Percentiles rank a stretch among this genome's conserved stretches.
Conservation (phyloP, 345 rosid species). For the Cardamine chenopodiifolia region DNA sequence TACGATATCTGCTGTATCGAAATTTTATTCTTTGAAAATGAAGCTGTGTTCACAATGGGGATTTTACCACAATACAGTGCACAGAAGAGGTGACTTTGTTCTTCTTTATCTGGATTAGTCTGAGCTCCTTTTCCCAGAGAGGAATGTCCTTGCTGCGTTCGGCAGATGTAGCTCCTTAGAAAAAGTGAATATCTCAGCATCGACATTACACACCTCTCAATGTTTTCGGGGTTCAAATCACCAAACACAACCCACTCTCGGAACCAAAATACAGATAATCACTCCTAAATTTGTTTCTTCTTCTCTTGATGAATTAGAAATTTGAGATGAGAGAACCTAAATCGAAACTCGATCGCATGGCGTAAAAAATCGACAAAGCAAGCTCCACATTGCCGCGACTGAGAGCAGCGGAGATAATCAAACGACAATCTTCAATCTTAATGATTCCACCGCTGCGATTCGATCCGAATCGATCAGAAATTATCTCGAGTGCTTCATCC, state of each 20-base stretch:
- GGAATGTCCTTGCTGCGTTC: conserved; percentile 99
- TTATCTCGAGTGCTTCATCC: conserved; percentile 59
- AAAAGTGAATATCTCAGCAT: conserved; percentile 92
- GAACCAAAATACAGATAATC: background rate
- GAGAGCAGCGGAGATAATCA: conserved; percentile 62
- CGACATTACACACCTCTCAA: conserved; percentile 64
- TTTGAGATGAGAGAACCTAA: conserved; percentile 48
- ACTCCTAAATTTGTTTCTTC: background rate
- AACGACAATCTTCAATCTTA: conserved; percentile 55
- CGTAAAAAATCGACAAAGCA: conserved; percentile 79
- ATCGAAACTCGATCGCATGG: conserved; percentile 88
- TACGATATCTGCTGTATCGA: background rate
- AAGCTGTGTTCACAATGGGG: background rate
- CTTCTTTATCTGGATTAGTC: conserved; percentile 72
- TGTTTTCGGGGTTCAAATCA: conserved; percentile 6
- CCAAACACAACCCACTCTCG: conserved; percentile 1
- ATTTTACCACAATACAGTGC: conserved; percentile 87
- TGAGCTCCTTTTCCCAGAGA: conserved; percentile 88
- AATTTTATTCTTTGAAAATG: background rate
- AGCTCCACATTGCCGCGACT: conserved; percentile 71
- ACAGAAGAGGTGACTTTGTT: conserved; percentile 73
- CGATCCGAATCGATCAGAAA: conserved; percentile 40
- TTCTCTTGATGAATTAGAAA: background rate
- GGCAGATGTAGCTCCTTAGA: conserved; percentile 99
- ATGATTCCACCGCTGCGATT: conserved; percentile 50